Conservation (phyloP, 768 basidiomycete genomes). For the Rhizopogon salebrosus region DNA sequence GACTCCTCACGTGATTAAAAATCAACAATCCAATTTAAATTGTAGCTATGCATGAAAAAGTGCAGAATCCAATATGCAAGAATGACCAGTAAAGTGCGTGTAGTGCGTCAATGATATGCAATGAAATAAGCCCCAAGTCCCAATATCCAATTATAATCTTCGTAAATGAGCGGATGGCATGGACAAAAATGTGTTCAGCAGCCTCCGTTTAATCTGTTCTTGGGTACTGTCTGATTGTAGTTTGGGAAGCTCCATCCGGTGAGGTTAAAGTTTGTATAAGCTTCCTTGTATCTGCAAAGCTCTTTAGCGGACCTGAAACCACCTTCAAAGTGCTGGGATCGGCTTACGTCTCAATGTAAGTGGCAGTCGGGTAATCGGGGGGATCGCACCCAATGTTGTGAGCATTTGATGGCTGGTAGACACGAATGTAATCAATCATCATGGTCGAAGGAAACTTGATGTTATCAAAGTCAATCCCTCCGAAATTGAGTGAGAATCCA, state of each 20-base stretch:
- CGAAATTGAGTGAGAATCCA: conserved; percentile 67
- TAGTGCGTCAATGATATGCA: background rate
- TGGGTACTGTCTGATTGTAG: conserved; percentile 53
- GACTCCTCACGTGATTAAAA: conserved; percentile 25
- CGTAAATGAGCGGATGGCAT: background rate
- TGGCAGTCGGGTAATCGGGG: conserved; percentile 59
- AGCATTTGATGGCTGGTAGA: conserved; percentile 51
- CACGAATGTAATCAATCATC: conserved; percentile 78
- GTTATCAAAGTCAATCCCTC: conserved; percentile 52
- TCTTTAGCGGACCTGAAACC: background rate
- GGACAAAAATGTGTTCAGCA: conserved; percentile 14
- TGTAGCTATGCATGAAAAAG: background rate
- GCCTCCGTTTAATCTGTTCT: conserved; percentile 39
- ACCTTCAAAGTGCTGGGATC: background rate
- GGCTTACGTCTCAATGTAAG: conserved; percentile 70
- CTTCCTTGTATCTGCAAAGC: conserved; percentile 32
- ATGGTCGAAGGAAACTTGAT: conserved; percentile 55
- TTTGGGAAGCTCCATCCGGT: conserved; percentile 36
- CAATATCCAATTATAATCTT: background rate
- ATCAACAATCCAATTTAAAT: conserved; percentile 16
- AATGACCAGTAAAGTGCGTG: background rate
- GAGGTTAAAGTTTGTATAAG: conserved; percentile 39
- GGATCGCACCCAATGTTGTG: conserved; percentile 69
- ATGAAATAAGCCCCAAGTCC: background rate
- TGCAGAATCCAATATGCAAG: background rate